Evolutionary conservation across 139 green algal genomes (phyloP), one percentile per base, ranked within the genome.

Genomic region (Coccomyxa sp.): DNA sequence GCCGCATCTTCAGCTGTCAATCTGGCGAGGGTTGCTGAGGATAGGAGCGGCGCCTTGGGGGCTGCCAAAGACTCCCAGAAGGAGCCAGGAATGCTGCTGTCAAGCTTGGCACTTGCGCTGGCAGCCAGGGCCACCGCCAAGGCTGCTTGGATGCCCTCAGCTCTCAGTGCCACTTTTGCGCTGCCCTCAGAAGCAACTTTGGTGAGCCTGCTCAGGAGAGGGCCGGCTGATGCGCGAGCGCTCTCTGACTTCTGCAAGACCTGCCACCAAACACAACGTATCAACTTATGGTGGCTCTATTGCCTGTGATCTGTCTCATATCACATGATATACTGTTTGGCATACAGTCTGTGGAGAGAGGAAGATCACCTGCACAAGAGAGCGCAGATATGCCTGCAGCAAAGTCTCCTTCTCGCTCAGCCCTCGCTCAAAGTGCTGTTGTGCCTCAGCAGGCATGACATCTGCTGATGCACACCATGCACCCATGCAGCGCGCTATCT

Each of bases 361-460:
- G n/a, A n/a, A n/a, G n/a, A n/a, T 55, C 35, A 86, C 82, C 79
- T 84, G 74, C 0, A 77, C 34, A 54, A 85, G 70, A 5, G 41
- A 74, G 27, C 55, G 40, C 37, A 90, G 73, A 44, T 89, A 78
- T 7, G 79, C 84, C 6, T 71, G 50, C 14, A 72, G 41, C 55
- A 88, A 54, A 0, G 55, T 55, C 33, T 90, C 86, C 74, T 89
- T 89, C 54, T 89, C 84, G n/a, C 79, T 82, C 76, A 90, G n/a
- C 39, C 84, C 73, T 36, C 10, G 37, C 44, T 41, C 10, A 6
- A 85, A 31, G 27, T 37, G 77, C 9, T 73, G 50, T 18, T 71
- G 36, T 14, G 72, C 72, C 9, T 68, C 54, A 55, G 40, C 50
- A 0, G 72, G 82, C 69, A 83, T 8, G 16, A 38, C 55, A 18